phyloP scores from a whole-genome alignment of 2,329 filamentous ascomycete species.

The Pseudogymnoascus sp. region DNA sequence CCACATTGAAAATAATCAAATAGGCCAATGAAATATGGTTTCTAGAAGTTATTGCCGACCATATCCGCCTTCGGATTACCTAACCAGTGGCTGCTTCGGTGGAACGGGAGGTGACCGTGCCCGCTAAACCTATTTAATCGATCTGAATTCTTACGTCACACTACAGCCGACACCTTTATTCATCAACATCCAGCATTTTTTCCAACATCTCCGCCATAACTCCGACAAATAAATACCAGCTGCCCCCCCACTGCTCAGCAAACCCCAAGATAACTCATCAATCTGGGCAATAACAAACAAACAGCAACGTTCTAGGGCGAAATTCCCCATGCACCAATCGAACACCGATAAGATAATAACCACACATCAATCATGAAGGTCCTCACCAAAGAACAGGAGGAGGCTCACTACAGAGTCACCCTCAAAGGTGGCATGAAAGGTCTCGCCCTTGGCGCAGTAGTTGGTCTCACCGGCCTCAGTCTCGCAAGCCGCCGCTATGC shows the following conservation, averaged over 20 bases:
- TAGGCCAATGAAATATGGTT: not conserved
- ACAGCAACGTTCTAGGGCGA: not conserved
- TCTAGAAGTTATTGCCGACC: not conserved
- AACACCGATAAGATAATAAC: not conserved
- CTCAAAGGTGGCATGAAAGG: conserved; percentile 66
- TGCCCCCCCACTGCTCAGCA: not conserved
- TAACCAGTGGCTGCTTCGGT: not conserved
- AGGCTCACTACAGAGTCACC: conserved; percentile 72
- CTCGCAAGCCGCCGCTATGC: conserved; percentile 53
- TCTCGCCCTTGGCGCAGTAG: conserved; percentile 54
- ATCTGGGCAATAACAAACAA: not conserved
- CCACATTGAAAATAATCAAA: not conserved
- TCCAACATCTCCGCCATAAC: not conserved
- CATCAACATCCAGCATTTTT: not conserved
- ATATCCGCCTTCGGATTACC: not conserved
- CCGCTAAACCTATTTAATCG: not conserved
- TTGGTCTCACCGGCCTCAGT: conserved; percentile 51
- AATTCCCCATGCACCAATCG: not conserved
- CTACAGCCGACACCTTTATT: not conserved
- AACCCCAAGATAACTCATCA: not conserved
- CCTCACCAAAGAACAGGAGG: conserved; percentile 87
- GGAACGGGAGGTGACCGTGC: not conserved
- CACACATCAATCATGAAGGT: conserved; percentile 64
- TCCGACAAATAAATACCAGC: not conserved
- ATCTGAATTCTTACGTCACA: not conserved